These are phyloP conservation scores for Astrephomene gubernaculifera DNA, from an alignment of 139 green algal genomes.

Conservation along the genomic window DNA sequence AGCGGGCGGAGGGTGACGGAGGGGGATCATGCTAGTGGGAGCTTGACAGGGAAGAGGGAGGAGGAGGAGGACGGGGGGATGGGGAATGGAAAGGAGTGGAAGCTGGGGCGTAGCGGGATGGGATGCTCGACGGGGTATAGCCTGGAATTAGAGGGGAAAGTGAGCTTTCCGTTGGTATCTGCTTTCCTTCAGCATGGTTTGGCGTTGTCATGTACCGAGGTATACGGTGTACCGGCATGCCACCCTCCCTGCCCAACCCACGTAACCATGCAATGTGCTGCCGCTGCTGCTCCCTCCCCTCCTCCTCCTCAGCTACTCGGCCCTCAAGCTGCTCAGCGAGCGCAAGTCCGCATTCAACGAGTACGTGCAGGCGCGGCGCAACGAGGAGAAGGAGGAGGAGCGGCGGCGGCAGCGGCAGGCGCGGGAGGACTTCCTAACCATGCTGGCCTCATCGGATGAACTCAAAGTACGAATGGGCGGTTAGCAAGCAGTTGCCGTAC, in stretches of 20 bases:
- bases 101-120: no score
- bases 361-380: slow-evolving; percentile 73
- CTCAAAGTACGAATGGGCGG: slow-evolving; percentile 35
- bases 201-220: no score
- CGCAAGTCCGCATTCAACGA: slow-evolving; percentile 95
- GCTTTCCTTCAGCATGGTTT: no score
- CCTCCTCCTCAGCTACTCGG: slow-evolving; percentile 74
- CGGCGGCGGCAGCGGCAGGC: slow-evolving; percentile 62
- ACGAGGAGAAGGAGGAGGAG: slow-evolving; percentile 86
- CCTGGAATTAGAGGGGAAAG: no score
- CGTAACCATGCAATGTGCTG: no score
- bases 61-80: no score
- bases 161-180: no score
- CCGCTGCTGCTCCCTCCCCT: slow-evolving; percentile 3
- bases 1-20: background rate
- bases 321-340: slow-evolving; percentile 91
- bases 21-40: background rate
- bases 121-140: no score
- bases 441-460: slow-evolving; percentile 57
- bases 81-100: no score
- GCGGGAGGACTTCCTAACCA: slow-evolving; percentile 77
- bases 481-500: no score
- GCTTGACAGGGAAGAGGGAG: background rate
- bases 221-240: no score
- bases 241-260: no score